phyloP scores from a whole-genome alignment of 371 early-diverging fungal genomes.

The Umbelopsis sp. region DNA sequence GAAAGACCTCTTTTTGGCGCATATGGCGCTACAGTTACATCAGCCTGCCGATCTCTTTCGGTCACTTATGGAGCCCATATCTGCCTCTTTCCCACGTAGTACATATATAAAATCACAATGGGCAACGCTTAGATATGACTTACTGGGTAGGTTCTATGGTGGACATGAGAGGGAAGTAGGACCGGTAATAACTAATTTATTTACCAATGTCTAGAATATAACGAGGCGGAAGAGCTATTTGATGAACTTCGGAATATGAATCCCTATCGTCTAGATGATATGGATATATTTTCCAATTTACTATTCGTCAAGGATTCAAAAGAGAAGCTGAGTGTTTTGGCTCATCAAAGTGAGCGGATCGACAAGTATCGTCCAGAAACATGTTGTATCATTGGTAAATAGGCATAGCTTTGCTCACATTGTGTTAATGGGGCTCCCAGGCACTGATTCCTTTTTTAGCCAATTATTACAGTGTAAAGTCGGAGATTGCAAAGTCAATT shows the following conservation, averaged over 20 bases:
- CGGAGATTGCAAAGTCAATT: slow-evolving; percentile 85
- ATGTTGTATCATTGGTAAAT: slow-evolving; percentile 76
- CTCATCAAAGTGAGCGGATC: slow-evolving; percentile 71
- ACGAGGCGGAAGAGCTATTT: slow-evolving; percentile 70
- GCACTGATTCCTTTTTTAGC: slow-evolving; percentile 41
- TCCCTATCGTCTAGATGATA: slow-evolving; percentile 81
- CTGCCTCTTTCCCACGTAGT: slow-evolving; percentile 54
- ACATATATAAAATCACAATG: slow-evolving; percentile 63
- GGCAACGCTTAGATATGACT: slow-evolving; percentile 55
- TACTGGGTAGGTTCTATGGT: slow-evolving; percentile 28
- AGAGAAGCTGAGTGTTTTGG: slow-evolving; percentile 76
- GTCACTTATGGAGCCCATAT: slow-evolving; percentile 34
- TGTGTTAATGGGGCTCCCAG: no score
- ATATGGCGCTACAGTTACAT: slow-evolving; percentile 49
- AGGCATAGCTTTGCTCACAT: background rate
- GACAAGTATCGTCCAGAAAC: slow-evolving; percentile 92
- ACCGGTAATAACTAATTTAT: no score
- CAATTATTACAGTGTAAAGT: slow-evolving; percentile 86
- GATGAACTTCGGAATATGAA: slow-evolving; percentile 66
- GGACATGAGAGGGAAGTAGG: background rate
- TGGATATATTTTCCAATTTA: slow-evolving; percentile 90
- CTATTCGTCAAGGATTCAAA: slow-evolving; percentile 80
- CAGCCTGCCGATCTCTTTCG: slow-evolving; percentile 26
- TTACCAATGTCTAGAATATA: slow-evolving; percentile 60
- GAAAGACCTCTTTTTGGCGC: slow-evolving; percentile 65